A percentile compares a stretch with the other conserved stretches of the same genome.
Evolutionary conservation across 2,329 filamentous ascomycete genomes (phyloP).

Genomic region (Calonectria fujianensis): DNA sequence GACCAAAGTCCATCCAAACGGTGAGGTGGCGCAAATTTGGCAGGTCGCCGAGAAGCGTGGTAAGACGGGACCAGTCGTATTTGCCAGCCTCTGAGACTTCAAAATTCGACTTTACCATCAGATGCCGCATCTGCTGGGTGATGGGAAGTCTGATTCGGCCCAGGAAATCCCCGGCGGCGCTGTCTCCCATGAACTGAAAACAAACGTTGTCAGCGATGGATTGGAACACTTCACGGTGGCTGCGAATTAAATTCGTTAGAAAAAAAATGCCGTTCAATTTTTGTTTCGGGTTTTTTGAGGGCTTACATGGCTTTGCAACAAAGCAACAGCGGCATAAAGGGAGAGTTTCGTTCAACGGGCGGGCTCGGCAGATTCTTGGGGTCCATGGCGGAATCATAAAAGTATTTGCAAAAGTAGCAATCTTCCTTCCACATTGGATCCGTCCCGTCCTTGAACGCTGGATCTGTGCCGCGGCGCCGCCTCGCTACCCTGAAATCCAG

Average conservation of each 20-base stretch:
- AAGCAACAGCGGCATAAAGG: conserved; percentile 8
- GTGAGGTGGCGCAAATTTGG: conserved; percentile 9
- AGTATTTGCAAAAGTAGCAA: conserved; percentile 20
- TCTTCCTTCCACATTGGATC: conserved; percentile 30
- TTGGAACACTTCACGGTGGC: conserved; percentile 7
- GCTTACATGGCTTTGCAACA: conserved; percentile 25
- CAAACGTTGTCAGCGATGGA: conserved; percentile 13
- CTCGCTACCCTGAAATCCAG: conserved; percentile 17
- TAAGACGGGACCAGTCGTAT: background rate
- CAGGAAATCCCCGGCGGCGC: background rate
- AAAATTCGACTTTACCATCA: background rate
- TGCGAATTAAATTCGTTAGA: background rate
- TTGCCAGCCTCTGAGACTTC: background rate
- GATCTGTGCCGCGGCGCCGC: background rate
- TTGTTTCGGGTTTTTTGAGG: accelerated
- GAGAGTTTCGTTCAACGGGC: conserved; percentile 11
- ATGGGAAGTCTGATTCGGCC: conserved; percentile 14
- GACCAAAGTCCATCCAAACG: conserved; percentile 25
- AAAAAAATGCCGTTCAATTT: too few species aligned
- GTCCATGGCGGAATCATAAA: conserved; percentile 21
- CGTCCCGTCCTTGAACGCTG: conserved; percentile 19
- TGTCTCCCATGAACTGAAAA: conserved; percentile 21
- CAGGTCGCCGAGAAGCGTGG: background rate
- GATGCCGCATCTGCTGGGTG: background rate
- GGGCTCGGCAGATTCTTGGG: background rate